A percentile compares a stretch with the other conserved stretches of the same genome.
phyloP scores from a whole-genome alignment of 495 filamentous ascomycete species.

The Trichoderma parareesei region DNA sequence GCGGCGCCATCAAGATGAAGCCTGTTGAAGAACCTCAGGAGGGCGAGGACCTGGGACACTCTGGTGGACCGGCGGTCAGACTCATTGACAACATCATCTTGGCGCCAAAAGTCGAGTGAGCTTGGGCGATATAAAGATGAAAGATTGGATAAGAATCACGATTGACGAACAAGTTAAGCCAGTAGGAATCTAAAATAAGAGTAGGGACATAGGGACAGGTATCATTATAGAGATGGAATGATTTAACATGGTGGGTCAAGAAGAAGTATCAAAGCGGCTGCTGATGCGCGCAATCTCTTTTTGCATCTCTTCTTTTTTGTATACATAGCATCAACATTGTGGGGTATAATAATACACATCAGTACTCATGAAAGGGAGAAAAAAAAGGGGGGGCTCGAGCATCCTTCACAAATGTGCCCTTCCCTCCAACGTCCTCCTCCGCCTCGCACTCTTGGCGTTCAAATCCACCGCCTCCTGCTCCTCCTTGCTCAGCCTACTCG shows the following conservation, averaged over 20 bases:
- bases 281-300: not conserved
- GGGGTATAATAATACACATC: conserved; percentile 7
- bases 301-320: not conserved
- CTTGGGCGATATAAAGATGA: not conserved
- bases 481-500: conserved; percentile 30
- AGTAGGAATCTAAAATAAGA: not conserved
- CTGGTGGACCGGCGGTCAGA: conserved; percentile 59
- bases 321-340: not conserved
- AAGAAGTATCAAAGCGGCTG: not conserved
- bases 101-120: conserved; percentile 27
- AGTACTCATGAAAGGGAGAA: not conserved
- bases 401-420: conserved; percentile 37
- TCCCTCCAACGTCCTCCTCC: conserved; percentile 33
- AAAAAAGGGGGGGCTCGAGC: not conserved
- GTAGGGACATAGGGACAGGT: not conserved
- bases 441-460: conserved; percentile 30
- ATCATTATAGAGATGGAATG: not conserved
- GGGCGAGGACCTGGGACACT: conserved; percentile 67
- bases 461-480: conserved; percentile 30
- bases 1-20: conserved; percentile 83
- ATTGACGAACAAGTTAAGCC: not conserved
- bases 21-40: conserved; percentile 60
- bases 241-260: not conserved
- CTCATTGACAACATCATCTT: conserved; percentile 93
- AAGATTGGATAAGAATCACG: not conserved